Evolutionary conservation across 805 yeast species (phyloP).

Genomic region (Saturnispora besseyi): DNA sequence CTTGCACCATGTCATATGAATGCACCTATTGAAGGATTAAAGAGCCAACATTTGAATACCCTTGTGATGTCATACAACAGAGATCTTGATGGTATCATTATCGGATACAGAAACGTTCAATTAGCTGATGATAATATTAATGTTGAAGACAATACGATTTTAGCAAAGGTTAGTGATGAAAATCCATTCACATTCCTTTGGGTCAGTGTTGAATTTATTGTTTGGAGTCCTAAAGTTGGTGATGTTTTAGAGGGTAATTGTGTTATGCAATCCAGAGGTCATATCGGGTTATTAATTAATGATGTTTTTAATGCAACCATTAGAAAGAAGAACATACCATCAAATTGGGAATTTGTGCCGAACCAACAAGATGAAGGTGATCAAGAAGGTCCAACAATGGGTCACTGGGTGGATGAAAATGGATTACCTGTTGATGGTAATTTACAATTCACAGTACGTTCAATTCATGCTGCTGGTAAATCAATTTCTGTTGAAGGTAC

Average conservation of each 20-base stretch:
- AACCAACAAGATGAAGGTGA: conserved; percentile 54
- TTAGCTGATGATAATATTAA: conserved; percentile 34
- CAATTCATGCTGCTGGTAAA: conserved; percentile 68
- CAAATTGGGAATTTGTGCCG: conserved; percentile 76
- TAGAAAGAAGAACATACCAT: conserved; percentile 78
- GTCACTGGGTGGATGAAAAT: conserved; percentile 78
- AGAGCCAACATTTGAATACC: conserved; percentile 83
- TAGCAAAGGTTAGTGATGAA: conserved; percentile 65
- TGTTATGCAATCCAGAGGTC: conserved; percentile 91
- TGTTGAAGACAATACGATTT: conserved; percentile 30
- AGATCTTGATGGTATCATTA: conserved; percentile 70
- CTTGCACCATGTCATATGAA: conserved; percentile 74
- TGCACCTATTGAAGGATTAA: conserved; percentile 69
- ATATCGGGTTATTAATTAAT: conserved; percentile 81
- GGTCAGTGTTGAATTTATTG: conserved; percentile 71
- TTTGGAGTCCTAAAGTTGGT: conserved; percentile 89
- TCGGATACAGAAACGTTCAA: conserved; percentile 64
- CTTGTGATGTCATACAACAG: conserved; percentile 74
- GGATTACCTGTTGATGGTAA: conserved; percentile 78
- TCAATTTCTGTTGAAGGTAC: conserved; percentile 88
- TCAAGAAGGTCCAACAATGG: conserved; percentile 35
- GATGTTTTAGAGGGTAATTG: conserved; percentile 80
- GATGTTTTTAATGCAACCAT: conserved; percentile 95
- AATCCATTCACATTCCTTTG: conserved; percentile 86
- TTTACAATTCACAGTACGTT: conserved; percentile 62